Evolutionary conservation across 345 rosid species (phyloP).

Genomic region (Laguncularia racemosa): DNA sequence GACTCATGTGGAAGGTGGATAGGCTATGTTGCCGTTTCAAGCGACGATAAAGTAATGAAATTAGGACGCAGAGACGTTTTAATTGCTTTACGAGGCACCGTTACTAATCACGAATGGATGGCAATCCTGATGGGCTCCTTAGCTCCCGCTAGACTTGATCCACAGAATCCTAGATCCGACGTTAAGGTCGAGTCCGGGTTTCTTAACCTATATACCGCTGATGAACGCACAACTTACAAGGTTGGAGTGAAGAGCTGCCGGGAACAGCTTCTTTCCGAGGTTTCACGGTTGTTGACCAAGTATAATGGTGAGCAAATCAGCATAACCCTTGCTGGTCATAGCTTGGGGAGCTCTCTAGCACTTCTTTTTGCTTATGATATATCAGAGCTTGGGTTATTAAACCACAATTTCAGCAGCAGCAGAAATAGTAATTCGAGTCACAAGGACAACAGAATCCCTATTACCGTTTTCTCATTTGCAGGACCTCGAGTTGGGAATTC

Average conservation of each 20-base stretch:
- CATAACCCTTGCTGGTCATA: conserved; percentile 77
- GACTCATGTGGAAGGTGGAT: conserved; percentile 54
- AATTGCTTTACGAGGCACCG: conserved; percentile 73
- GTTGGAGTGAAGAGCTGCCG: conserved; percentile 77
- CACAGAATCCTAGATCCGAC: conserved; percentile 42
- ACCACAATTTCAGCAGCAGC: conserved; percentile 5
- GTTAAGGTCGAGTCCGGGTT: conserved; percentile 84
- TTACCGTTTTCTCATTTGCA: conserved; percentile 72
- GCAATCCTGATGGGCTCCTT: conserved; percentile 72
- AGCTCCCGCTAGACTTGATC: conserved; percentile 67
- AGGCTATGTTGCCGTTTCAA: conserved; percentile 65
- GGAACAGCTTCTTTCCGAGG: conserved; percentile 73
- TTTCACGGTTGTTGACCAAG: conserved; percentile 45
- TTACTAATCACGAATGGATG: conserved; percentile 71
- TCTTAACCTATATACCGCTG: conserved; percentile 70
- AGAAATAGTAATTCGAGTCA: background rate
- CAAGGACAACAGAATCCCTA: conserved; percentile 17
- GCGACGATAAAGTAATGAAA: conserved; percentile 30
- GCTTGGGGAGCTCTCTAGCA: conserved; percentile 89
- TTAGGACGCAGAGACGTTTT: conserved; percentile 76
- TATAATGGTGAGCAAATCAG: conserved; percentile 59
- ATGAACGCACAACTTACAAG: conserved; percentile 34
- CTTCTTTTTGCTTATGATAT: conserved; percentile 80
- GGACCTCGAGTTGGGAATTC: conserved; percentile 89
- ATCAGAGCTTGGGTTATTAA: conserved; percentile 47